phyloP scores from a whole-genome alignment of 495 filamentous ascomycete species.

The Daldinia bambusicola region DNA sequence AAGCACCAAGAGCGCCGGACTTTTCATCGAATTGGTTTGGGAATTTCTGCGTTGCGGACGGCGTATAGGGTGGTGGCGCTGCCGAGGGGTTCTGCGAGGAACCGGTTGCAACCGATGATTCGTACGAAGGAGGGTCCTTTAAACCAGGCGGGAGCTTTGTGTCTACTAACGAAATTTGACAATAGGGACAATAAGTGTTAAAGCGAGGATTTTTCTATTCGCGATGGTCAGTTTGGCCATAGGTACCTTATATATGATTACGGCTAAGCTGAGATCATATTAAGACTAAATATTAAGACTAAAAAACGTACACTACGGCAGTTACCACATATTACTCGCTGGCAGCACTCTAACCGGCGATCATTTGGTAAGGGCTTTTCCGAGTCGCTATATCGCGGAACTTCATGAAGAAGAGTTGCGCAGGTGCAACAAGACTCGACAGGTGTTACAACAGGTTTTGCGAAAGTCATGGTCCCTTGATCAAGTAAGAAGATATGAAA shows the following conservation, averaged over 20 bases:
- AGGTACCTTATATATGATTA: not conserved
- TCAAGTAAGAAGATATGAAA: not conserved
- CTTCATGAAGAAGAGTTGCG: conserved; percentile 64
- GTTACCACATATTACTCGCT: conserved; percentile 70
- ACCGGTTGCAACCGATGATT: conserved; percentile 49
- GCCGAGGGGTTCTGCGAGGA: conserved; percentile 43
- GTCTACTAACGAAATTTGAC: conserved; percentile 58
- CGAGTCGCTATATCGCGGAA: conserved; percentile 55
- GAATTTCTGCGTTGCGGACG: conserved; percentile 19
- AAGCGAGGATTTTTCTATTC: conserved; percentile 73
- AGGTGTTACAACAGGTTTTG: conserved; percentile 28
- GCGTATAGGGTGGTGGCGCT: conserved; percentile 56
- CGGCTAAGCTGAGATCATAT: not conserved
- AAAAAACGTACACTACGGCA: conserved; percentile 67
- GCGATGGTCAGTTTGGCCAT: conserved; percentile 23
- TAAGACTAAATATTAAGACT: too few relatives aligned
- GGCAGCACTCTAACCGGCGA: conserved; percentile 70
- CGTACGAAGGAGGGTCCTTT: conserved; percentile 67
- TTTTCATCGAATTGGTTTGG: conserved; percentile 41
- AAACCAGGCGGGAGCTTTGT: conserved; percentile 66
- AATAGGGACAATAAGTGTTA: conserved; percentile 71
- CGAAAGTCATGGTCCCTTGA: conserved; percentile 34
- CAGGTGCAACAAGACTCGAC: conserved; percentile 73
- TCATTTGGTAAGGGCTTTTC: conserved; percentile 66
- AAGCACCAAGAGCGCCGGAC: conserved; percentile 30